Evolutionary conservation across 2,329 filamentous ascomycete genomes (phyloP).

Genomic region (Fusarium sp.): DNA sequence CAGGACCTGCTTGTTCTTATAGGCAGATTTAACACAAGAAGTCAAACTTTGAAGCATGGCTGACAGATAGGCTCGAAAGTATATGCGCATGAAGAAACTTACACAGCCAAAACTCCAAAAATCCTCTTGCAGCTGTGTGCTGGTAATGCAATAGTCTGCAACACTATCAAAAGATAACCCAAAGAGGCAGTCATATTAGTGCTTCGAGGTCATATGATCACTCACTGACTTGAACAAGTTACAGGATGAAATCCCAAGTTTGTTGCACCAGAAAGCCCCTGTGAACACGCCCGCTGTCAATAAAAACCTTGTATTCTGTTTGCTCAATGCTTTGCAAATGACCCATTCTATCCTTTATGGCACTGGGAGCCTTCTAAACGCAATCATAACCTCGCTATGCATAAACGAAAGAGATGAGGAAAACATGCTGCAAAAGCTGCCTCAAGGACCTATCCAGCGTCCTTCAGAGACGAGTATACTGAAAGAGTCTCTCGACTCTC

Average conservation of each 20-base stretch:
- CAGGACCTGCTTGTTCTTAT: neutral
- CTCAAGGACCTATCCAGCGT: neutral
- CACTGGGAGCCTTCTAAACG: slow-evolving; percentile 15
- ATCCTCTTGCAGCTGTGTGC: neutral
- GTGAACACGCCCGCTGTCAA: neutral
- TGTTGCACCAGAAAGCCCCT: too few relatives aligned
- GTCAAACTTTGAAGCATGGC: neutral
- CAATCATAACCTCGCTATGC: slow-evolving; percentile 2
- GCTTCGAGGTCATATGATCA: neutral
- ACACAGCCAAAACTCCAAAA: neutral
- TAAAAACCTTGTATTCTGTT: neutral
- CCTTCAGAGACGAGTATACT: neutral
- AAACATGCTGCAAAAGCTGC: neutral
- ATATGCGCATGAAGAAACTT: neutral
- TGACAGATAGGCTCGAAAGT: neutral
- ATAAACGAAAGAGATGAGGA: neutral
- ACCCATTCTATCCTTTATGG: slow-evolving; percentile 6
- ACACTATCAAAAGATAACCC: neutral
- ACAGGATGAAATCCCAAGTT: neutral
- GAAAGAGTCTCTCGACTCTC: neutral
- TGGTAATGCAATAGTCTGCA: neutral
- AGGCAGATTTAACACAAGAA: neutral
- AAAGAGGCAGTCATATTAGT: too few relatives aligned
- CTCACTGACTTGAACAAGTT: neutral
- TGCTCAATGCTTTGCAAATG: neutral